These are phyloP conservation scores for Metschnikowia chrysomelidarum DNA, from an alignment of 805 yeast species.

Conservation along the genomic window DNA sequence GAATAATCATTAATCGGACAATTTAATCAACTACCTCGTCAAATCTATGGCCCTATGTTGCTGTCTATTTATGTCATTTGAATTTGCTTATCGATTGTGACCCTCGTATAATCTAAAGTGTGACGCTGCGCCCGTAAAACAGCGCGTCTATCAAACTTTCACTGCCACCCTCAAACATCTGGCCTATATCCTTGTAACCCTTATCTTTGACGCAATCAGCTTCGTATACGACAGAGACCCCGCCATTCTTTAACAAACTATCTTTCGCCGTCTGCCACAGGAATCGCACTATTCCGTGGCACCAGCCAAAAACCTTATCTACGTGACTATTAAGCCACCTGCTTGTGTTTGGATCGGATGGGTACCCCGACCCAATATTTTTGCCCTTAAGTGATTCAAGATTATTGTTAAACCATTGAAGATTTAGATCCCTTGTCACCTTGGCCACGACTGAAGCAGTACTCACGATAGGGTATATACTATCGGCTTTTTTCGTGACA, in stretches of 20 bases:
- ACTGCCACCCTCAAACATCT: constrained; percentile 12
- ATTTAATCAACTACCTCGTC: too few relatives aligned
- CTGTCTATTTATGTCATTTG: too few relatives aligned
- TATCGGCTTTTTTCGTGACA: constrained; percentile 94
- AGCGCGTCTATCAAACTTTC: constrained; percentile 12
- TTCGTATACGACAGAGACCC: constrained; percentile 60
- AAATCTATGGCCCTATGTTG: too few relatives aligned
- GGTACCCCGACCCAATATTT: constrained; percentile 83
- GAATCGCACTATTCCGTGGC: constrained; percentile 64
- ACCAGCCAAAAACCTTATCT: constrained; percentile 86
- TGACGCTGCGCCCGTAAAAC: constrained; percentile 14
- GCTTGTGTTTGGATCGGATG: constrained; percentile 87
- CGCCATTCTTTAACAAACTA: constrained; percentile 52
- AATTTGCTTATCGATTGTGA: too few relatives aligned
- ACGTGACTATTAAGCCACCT: constrained; percentile 64
- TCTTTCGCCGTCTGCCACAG: constrained; percentile 95
- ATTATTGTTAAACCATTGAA: constrained; percentile 35
- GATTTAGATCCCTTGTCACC: constrained; percentile 80
- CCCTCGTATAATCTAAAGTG: constrained; percentile 5
- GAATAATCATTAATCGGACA: too few relatives aligned
- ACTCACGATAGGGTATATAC: constrained; percentile 86
- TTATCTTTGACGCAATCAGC: constrained; percentile 40
- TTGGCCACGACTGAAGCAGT: constrained; percentile 96
- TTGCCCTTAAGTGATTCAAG: constrained; percentile 33
- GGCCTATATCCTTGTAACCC: constrained; percentile 29